These are phyloP conservation scores for Yamadazyma laniorum DNA, from an alignment of 805 yeast genomes.

Conservation along the genomic window DNA sequence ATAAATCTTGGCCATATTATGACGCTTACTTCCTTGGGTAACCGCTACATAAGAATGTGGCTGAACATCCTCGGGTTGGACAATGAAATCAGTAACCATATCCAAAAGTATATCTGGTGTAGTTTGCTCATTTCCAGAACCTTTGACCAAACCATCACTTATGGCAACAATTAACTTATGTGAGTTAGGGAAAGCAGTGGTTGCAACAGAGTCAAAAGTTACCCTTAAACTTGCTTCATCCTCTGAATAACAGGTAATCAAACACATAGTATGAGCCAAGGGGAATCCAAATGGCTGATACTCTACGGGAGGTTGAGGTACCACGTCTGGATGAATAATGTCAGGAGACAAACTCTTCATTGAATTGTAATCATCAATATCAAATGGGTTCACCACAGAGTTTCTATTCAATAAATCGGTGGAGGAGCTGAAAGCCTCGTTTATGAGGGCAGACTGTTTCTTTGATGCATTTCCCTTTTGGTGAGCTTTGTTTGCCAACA, in stretches of 20 bases:
- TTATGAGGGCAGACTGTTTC: conserved; percentile 27
- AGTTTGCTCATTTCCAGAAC: conserved; percentile 82
- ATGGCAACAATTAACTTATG: conserved; percentile 82
- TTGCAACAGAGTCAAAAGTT: conserved; percentile 89
- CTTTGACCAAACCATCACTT: conserved; percentile 94
- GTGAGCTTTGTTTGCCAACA: conserved; percentile 21
- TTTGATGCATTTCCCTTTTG: conserved; percentile 5
- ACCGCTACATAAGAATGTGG: conserved; percentile 93
- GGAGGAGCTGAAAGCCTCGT: conserved; percentile 29
- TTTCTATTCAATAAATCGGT: conserved; percentile 32
- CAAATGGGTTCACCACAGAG: conserved; percentile 32
- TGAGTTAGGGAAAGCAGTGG: conserved; percentile 93
- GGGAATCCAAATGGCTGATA: conserved; percentile 89
- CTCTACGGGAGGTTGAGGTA: conserved; percentile 87
- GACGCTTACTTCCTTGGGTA: conserved; percentile 90
- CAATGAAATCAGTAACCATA: conserved; percentile 74
- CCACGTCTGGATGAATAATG: conserved; percentile 69
- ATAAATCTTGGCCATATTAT: conserved; percentile 95
- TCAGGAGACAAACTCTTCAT: conserved; percentile 54
- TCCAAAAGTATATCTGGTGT: conserved; percentile 88
- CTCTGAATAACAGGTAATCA: conserved; percentile 93
- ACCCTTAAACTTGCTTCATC: conserved; percentile 82
- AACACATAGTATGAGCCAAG: conserved; percentile 43
- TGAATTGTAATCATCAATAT: conserved; percentile 31
- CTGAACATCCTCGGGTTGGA: conserved; percentile 70